Evolutionary conservation across 2,329 filamentous ascomycete genomes (phyloP), one percentile per base, ranked within the genome.

Genomic region (Cercospora zeina): DNA sequence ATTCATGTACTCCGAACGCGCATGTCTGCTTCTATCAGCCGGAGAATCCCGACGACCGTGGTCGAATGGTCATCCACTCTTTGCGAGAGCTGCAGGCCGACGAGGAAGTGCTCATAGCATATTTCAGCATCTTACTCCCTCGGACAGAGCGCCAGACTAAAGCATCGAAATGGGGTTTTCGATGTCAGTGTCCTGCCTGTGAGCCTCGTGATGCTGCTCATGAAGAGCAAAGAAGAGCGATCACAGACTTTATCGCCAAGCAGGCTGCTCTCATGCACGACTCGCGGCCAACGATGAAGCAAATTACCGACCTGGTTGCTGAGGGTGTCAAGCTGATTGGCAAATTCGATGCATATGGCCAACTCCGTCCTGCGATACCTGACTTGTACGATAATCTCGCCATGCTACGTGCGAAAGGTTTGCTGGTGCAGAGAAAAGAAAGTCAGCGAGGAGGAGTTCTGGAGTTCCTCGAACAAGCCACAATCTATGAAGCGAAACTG

Each of bases 1-100:
- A 69, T 54, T 66, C 68, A 13, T 69, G 68, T 45, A 53, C 62
- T 7, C 68, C 68, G 8, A 69, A 68, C 57, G 68, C 68, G 8
- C 68, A 69, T 39, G 67, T 68, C 4, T 67, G 65, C 61, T 69
- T 67, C 42, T 67, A 68, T 42, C 62, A 58, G 47, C 51, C 62
- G 1, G 16, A 33, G 7, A 31, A 36, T 2, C 14, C 49, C 9
- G 36, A 59, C 10, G 31, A 39, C 2, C 50, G 30, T 49, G 67
- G 63, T 13, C 62, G 53, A 1, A 69, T 69, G 67, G 57, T 65
- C 7, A 56, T 69, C 4, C 68, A 69, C 42, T 42, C 65, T 13
- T 58, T 69, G 13, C 54, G 61, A 21, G 9, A 62, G 19, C 36
- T 69, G 14, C 45, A 58, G n/a, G 31, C 62, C 21, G 62, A 62